These are phyloP conservation scores for Lactifluus rugatus DNA, from an alignment of 768 basidiomycete species.

Conservation along the genomic window DNA sequence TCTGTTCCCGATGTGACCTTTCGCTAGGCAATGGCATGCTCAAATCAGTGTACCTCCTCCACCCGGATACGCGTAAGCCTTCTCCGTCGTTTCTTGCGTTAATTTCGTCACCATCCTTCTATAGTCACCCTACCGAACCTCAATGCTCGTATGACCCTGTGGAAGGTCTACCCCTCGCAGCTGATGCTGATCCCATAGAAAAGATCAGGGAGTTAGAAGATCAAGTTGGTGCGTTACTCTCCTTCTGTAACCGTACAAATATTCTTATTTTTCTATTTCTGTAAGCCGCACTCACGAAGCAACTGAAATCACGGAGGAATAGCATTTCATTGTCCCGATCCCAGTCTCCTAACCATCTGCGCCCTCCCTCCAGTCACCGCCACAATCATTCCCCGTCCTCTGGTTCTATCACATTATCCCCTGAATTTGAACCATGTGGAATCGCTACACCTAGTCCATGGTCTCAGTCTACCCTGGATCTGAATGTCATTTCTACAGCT, in stretches of 20 bases:
- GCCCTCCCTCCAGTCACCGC: slow-evolving; percentile 6
- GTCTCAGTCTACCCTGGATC: slow-evolving; percentile 23
- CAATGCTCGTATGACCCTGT: slow-evolving; percentile 82
- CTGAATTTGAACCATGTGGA: slow-evolving; percentile 22
- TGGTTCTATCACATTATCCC: slow-evolving; percentile 18
- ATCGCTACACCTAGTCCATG: slow-evolving; percentile 20
- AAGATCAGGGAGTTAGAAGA: slow-evolving; percentile 70
- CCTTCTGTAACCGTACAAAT: slow-evolving; percentile 12
- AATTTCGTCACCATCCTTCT: slow-evolving; percentile 12
- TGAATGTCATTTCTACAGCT: slow-evolving; percentile 19
- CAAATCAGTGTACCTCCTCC: slow-evolving; percentile 78
- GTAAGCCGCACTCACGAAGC: slow-evolving; percentile 54
- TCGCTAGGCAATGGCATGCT: slow-evolving; percentile 65
- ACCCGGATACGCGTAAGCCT: slow-evolving; percentile 68
- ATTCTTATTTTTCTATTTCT: not conserved
- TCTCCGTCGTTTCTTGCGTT: slow-evolving; percentile 3
- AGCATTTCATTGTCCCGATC: slow-evolving; percentile 32
- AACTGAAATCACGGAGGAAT: slow-evolving; percentile 45
- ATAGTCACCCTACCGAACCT: slow-evolving; percentile 75
- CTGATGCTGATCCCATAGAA: slow-evolving; percentile 70
- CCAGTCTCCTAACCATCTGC: slow-evolving; percentile 24
- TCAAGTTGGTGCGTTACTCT: slow-evolving; percentile 50
- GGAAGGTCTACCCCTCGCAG: slow-evolving; percentile 66
- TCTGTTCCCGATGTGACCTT: slow-evolving; percentile 9
- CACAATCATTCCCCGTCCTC: slow-evolving; percentile 13